Evolutionary conservation across 352 stramenopile species (phyloP).

Genomic region (Pythium aristosporum): DNA sequence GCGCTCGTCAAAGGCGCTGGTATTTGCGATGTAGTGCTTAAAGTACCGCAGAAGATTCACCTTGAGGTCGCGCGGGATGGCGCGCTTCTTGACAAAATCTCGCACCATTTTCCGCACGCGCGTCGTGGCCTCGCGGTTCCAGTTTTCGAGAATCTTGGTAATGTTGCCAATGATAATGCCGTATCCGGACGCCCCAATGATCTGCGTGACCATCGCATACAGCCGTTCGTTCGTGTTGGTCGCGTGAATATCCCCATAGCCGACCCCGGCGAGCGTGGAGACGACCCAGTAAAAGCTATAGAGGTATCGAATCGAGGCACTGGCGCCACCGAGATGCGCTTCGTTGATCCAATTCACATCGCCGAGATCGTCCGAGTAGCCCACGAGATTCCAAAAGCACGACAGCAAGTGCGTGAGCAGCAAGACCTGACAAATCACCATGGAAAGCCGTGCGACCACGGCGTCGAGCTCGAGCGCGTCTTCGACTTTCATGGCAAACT

Average conservation of each 20-base stretch:
- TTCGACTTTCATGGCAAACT: conserved; percentile 75
- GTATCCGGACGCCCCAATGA: conserved; percentile 76
- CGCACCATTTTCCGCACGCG: conserved; percentile 60
- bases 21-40: conserved; percentile 77
- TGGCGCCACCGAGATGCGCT: conserved; percentile 26
- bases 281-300: conserved; percentile 88
- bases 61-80: conserved; percentile 51
- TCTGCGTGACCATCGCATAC: conserved; percentile 66
- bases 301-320: conserved; percentile 51
- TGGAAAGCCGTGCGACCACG: conserved; percentile 57
- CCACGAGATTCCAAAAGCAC: conserved; percentile 81
- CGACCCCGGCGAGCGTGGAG: conserved; percentile 73
- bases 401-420: conserved; percentile 71
- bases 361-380: conserved; percentile 33
- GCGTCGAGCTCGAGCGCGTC: conserved; percentile 65
- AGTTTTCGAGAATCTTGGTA: conserved; percentile 80
- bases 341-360: conserved; percentile 51
- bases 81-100: conserved; percentile 62
- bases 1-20: conserved; percentile 71
- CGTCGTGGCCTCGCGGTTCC: conserved; percentile 60
- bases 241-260: conserved; percentile 80
- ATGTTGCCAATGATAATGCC: conserved; percentile 85
- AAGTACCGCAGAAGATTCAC: conserved; percentile 67
- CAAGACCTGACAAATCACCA: conserved; percentile 64
- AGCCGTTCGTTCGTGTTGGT: conserved; percentile 67